Base-by-base conservation (phyloP, 148 eudicot species). In the Cornus kousa region DNA sequence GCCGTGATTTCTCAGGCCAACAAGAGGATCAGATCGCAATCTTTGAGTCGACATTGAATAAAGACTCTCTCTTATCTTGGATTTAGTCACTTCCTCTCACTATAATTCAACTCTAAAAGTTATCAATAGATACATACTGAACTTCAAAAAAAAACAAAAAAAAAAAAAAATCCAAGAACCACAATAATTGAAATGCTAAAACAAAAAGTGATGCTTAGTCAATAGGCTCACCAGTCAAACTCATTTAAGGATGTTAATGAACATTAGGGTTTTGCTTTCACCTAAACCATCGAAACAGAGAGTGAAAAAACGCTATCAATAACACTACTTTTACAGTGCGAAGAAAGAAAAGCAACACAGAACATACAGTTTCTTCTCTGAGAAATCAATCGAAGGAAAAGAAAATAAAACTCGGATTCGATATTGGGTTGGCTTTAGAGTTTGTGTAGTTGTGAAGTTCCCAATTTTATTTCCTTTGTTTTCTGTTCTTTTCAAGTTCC, bases 1-100 rank as follows among this genome's bases (percentile, higher is more conserved):
- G 28, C 79, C 76, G 7, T 64, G 57, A 46, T 78, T 78, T 20
- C 79, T 76, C 48, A 19, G 20, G 9, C 77, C 74, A 33, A 57
- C 40, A 31, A 71, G 13, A 48, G 80, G 40, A 78, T 71, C 82
- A 40, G 79, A 76, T n/a, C 72, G 74, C 59, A 70, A 6, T 72
- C 59, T 75, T 70, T 68, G 24, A 31, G 39, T n/a, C 20, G 46
- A 60, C 81, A 73, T 73, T 8, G 43, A 80, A 65, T 16, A 65
- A 19, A 57, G 37, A 40, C 59, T 65, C 37, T 67, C 79, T 67
- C 60, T 39, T 31, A 28, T 76, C 64, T 76, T 43, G 16, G 64
- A 16, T 23, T 13, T 17, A 31, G 19, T 62, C 72, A 43, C 72
- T 72, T 35, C 37, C 5, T 35, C 37, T 35, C 37, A 35, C 0